These are phyloP conservation scores for Malbranchea zuffiana DNA, from an alignment of 2,329 filamentous ascomycete genomes.

Conservation along the genomic window DNA sequence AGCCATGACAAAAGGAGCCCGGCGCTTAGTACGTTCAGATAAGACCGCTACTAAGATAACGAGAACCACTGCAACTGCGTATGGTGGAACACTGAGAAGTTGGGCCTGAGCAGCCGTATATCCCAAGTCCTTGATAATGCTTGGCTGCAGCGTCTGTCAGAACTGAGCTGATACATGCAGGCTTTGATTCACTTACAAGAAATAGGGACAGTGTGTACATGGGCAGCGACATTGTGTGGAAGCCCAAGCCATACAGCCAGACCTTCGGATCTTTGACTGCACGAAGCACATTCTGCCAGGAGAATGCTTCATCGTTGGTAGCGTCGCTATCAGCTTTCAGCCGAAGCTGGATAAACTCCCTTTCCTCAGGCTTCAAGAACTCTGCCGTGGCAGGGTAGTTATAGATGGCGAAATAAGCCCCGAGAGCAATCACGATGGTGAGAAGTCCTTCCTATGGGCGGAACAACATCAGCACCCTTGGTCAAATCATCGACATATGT, in stretches of 20 bases:
- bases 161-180: conserved; percentile 19
- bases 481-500: too few relatives aligned
- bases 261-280: conserved; percentile 42
- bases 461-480: too few relatives aligned
- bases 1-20: conserved; percentile 45
- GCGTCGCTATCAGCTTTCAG: conserved; percentile 23
- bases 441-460: conserved; percentile 45
- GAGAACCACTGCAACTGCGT: conserved; percentile 17
- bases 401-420: conserved; percentile 18
- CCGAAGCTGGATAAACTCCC: conserved; percentile 32
- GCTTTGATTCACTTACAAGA: too few relatives aligned
- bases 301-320: conserved; percentile 19
- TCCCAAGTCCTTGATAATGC: conserved; percentile 25
- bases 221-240: conserved; percentile 35
- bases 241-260: conserved; percentile 33
- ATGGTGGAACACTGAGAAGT: conserved; percentile 25
- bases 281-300: conserved; percentile 26
- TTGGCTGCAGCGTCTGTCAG: too few relatives aligned
- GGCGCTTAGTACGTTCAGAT: conserved; percentile 20
- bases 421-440: conserved; percentile 54
- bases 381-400: conserved; percentile 31
- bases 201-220: conserved; percentile 26
- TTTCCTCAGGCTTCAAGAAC: conserved; percentile 30
- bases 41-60: conserved; percentile 19
- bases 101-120: conserved; percentile 34